phyloP scores from a whole-genome alignment of 306 rosid genomes.

The Sphenostylis stenocarpa region DNA sequence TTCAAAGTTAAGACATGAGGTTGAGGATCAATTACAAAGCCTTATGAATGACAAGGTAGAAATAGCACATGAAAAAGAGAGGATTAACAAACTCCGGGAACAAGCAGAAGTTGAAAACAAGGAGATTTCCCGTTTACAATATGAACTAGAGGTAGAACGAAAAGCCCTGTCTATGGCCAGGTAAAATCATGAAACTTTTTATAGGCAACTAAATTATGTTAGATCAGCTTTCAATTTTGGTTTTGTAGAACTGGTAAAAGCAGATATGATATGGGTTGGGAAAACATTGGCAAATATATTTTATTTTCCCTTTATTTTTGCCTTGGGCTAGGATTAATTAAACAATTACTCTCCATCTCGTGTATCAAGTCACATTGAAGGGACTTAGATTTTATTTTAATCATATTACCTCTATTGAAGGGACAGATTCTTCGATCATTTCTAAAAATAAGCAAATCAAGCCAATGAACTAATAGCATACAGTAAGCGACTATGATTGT shows the following conservation, averaged over 20 bases:
- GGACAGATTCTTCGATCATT: background rate
- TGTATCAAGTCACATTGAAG: background rate
- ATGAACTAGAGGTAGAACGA: constrained; percentile 95
- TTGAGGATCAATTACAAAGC: constrained; percentile 81
- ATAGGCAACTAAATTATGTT: constrained; percentile 19
- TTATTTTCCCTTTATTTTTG: background rate
- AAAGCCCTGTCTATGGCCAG: constrained; percentile 99
- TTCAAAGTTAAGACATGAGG: constrained; percentile 74
- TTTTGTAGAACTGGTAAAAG: constrained; percentile 4
- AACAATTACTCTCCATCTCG: background rate
- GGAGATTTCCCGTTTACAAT: constrained; percentile 79
- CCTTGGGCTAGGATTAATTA: background rate
- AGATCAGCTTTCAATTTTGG: constrained; percentile 14
- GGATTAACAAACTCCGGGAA: constrained; percentile 69
- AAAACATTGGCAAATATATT: background rate
- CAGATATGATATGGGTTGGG: background rate
- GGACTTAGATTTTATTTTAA: background rate
- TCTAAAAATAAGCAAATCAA: background rate
- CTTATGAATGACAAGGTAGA: constrained; percentile 77
- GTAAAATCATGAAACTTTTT: constrained; percentile 44
- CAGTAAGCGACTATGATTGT: background rate
- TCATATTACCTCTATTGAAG: background rate
- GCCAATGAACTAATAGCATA: background rate
- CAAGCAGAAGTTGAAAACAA: constrained; percentile 83
- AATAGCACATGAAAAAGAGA: constrained; percentile 81